Evolutionary conservation across 768 basidiomycete species (phyloP).

Genomic region (Tephrocybe sp.): DNA sequence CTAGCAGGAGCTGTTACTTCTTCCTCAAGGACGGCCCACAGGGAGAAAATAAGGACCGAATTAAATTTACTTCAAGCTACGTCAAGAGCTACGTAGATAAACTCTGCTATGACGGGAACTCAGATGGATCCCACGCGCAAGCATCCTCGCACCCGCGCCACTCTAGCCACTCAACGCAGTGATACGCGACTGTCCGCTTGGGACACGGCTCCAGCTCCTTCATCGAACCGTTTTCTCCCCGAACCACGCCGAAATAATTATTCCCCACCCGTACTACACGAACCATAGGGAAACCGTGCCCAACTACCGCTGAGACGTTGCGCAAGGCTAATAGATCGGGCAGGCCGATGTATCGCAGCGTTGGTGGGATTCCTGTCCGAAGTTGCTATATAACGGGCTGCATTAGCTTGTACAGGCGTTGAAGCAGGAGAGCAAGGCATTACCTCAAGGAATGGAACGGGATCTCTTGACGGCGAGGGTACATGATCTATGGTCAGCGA

Average conservation of each 20-base stretch:
- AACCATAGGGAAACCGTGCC: conserved; percentile 63
- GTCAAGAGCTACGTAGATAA: no score
- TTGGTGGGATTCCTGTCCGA: conserved; percentile 53
- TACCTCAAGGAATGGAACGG: conserved; percentile 42
- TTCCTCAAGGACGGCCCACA: no score
- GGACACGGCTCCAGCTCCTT: conserved; percentile 58
- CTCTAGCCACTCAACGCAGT: conserved; percentile 63
- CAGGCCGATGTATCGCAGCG: conserved; percentile 56
- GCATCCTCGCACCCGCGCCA: conserved; percentile 66
- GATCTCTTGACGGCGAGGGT: conserved; percentile 36
- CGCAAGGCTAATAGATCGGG: conserved; percentile 42
- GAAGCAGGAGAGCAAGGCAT: conserved; percentile 10
- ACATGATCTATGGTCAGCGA: conserved; percentile 44
- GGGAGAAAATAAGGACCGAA: no score
- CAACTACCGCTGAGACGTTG: conserved; percentile 44
- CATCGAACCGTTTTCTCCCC: conserved; percentile 27
- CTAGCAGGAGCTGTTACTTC: no score
- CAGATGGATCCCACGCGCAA: conserved; percentile 19
- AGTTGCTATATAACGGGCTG: conserved; percentile 48
- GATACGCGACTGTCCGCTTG: conserved; percentile 47
- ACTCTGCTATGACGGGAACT: conserved; percentile 18
- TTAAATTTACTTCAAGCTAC: no score
- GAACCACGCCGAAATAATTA: conserved; percentile 52
- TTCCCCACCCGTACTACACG: conserved; percentile 54
- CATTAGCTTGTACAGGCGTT: conserved; percentile 2